These are phyloP conservation scores for Apiotrichum sp. DNA, from an alignment of 1,284 basidiomycete genomes.

Conservation along the genomic window DNA sequence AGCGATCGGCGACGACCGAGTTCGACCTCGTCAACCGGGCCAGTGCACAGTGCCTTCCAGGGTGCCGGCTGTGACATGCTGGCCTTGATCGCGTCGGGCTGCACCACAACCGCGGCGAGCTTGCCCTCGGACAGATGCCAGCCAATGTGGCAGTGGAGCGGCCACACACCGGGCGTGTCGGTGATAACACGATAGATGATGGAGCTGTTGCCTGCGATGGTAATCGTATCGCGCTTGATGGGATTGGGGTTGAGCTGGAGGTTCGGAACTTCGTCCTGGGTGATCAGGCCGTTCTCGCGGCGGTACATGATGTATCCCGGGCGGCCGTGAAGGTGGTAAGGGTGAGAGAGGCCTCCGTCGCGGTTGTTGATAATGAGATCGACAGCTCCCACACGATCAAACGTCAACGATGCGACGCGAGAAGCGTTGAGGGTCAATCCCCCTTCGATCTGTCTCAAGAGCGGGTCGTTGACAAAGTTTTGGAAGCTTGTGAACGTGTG, in stretches of 20 bases:
- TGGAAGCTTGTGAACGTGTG: conserved; percentile 18
- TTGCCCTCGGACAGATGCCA: conserved; percentile 23
- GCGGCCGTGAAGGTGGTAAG: conserved; percentile 36
- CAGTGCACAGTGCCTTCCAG: conserved; percentile 3
- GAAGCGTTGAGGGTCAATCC: background rate
- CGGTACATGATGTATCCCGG: conserved; percentile 34
- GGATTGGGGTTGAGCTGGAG: conserved; percentile 29
- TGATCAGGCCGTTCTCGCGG: conserved; percentile 30
- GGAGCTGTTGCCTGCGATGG: conserved; percentile 19
- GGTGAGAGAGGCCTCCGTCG: conserved; percentile 36
- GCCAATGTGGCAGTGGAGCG: conserved; percentile 27
- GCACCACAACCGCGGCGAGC: conserved; percentile 5
- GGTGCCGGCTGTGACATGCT: background rate
- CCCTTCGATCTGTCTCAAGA: background rate
- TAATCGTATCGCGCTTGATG: conserved; percentile 41
- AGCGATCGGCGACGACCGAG: background rate
- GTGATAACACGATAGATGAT: conserved; percentile 23
- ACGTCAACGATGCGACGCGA: conserved; percentile 19
- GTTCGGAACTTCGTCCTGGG: conserved; percentile 1
- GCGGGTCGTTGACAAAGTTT: conserved; percentile 13
- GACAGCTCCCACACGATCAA: conserved; percentile 19
- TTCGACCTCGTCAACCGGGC: background rate
- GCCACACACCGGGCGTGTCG: conserved; percentile 25
- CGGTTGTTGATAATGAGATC: conserved; percentile 34
- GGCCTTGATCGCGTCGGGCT: background rate